Base-by-base conservation (phyloP, 257 asterid species). In the Solanum tarapatanum region DNA sequence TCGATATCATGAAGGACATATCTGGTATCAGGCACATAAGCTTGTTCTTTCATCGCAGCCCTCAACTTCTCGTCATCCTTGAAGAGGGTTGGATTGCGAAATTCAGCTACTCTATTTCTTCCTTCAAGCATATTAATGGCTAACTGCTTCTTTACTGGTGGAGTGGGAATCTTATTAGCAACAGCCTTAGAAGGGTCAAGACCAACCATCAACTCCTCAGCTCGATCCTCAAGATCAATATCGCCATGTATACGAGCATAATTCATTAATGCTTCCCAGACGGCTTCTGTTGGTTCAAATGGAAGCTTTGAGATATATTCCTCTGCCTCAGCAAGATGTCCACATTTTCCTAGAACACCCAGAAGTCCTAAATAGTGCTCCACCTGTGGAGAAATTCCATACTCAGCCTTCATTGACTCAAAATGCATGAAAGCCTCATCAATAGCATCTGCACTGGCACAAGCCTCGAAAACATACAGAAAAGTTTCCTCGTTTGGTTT, bases 241-340 rank as follows among this genome's bases (percentile, higher is more conserved):
- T 96, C 98, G 45, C 99, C 99, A 23, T 96, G 99, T 64, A 95
- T 93, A n/a, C 97, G 97, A 7, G 99, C 99, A 90, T 92, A 95
- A 87, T 92, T 93, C 98, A 94, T 93, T 91, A 95, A 87, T 24
- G 96, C 97, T 91, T 96, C 98, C 98, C 98, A 96, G 64, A 96
- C 88, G n/a, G 77, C 92, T 74, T 95, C 92, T 55, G 97, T 90
- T 84, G 98, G 95, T 88, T 93, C 95, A 87, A 95, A 95, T 14
- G 99, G 98, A 86, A 96, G 99, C 79, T 94, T 91, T 66, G 88
- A 90, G 21, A 96, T 92, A 76, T 91, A 95, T 5, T 93, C 96
- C 92, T 92, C 93, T 60, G 97, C 98, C 89, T 96, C 98, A 28
- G 92, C 95, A 73, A 96, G 95, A 90, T 96, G 95, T 17, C 99